Evolutionary conservation across 805 yeast species (phyloP).

Genomic region (Lachancea meyersii): DNA sequence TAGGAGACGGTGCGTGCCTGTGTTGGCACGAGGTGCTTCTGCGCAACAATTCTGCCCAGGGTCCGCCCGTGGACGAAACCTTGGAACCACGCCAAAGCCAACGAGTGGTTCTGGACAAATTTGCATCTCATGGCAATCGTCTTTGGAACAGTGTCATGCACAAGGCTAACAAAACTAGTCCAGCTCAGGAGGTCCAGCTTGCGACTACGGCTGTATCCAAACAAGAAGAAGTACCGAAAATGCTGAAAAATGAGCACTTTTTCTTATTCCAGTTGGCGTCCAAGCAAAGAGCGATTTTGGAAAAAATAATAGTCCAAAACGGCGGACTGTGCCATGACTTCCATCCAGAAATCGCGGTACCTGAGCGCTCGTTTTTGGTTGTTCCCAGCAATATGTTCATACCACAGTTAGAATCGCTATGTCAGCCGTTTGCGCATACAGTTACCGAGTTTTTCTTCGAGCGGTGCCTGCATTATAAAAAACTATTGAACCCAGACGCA

Average conservation of each 20-base stretch:
- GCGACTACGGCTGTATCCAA: not conserved
- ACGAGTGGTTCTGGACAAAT: constrained; percentile 17
- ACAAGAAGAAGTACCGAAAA: not conserved
- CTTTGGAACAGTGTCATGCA: constrained; percentile 28
- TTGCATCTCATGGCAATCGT: constrained; percentile 25
- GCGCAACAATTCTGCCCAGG: not conserved
- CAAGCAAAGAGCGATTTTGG: constrained; percentile 18
- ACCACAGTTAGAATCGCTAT: not conserved
- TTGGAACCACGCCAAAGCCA: not conserved
- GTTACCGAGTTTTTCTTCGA: constrained; percentile 82
- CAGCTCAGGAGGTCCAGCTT: not conserved
- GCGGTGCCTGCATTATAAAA: constrained; percentile 55
- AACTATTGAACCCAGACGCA: constrained; percentile 41
- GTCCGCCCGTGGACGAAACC: not conserved
- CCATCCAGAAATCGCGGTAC: not conserved
- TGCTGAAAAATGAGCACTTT: constrained; percentile 17
- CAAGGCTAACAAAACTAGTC: constrained; percentile 6
- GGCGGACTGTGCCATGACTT: constrained; percentile 17
- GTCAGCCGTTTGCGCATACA: constrained; percentile 19
- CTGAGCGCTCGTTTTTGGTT: constrained; percentile 12
- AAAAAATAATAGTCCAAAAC: constrained; percentile 22
- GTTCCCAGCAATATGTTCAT: constrained; percentile 19
- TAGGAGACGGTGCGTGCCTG: constrained; percentile 31
- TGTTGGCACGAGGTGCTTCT: constrained; percentile 22
- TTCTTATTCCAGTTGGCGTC: constrained; percentile 16